Base-by-base conservation (phyloP, 2,329 filamentous ascomycete species). In the Neodidymelliopsis sp. region DNA sequence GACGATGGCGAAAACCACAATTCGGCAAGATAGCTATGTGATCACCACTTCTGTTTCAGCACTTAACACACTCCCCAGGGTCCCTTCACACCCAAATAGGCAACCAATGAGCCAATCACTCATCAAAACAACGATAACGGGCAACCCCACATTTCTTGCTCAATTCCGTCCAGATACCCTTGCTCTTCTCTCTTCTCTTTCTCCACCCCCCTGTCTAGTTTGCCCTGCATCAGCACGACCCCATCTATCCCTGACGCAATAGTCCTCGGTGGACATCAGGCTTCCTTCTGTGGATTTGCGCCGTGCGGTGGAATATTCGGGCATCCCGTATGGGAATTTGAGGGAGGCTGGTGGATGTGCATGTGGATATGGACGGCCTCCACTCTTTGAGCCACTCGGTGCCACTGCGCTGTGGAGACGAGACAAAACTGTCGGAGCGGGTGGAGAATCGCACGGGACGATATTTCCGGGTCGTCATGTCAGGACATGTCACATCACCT, bases 31-130 rank as follows among this genome's bases (percentile, higher is more conserved):
- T 50, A 50, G 13, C 7, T 13, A 13, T 9, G 27, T n/a, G 39
- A 38, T n/a, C n/a, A n/a, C n/a, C n/a, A n/a, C n/a, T n/a, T 37
- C 18, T 49, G 46, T 50, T 44, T 50, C 40, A 50, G 37, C 15
- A 15, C 20, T 31, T 25, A n/a, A 4, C 25, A 22, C 16, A 22
- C 22, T 16, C 15, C 13, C 36, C 27, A 38, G 39, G 37, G 31
- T 31, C 23, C 10, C 33, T 28, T 29, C n/a, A 19, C 7, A 20
- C 34, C 1, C 5, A 2, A 6, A 22, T 36, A 22, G 34, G n/a
- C n/a, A n/a, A n/a, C n/a, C n/a, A n/a, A n/a, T n/a, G n/a, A n/a
- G n/a, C n/a, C n/a, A n/a, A n/a, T n/a, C n/a, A n/a, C n/a, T n/a
- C n/a, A n/a, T n/a, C n/a, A n/a, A n/a, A n/a, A n/a, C n/a, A n/a